Evolutionary conservation across 192 early-diverging fungal species (phyloP).

Genomic region (Coemansia sp.): DNA sequence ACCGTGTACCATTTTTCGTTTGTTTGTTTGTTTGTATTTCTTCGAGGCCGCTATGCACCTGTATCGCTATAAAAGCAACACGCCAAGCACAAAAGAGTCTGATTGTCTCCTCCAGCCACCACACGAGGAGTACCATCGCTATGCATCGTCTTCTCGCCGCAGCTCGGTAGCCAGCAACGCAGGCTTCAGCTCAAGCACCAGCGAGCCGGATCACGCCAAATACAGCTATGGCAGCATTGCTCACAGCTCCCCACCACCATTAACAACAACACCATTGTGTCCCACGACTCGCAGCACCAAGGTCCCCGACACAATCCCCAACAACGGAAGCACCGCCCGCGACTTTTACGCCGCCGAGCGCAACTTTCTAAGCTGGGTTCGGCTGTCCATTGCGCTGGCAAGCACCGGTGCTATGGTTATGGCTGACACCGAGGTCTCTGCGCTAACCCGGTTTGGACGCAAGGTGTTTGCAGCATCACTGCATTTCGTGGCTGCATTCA

Average conservation of each 20-base stretch:
- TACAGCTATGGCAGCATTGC: not conserved
- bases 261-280: conserved; percentile 13
- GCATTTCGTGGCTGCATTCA: conserved; percentile 20
- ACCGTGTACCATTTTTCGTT: not conserved
- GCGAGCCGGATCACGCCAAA: not conserved
- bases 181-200: conserved; percentile 2
- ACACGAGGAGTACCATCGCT: not conserved
- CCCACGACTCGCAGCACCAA: not conserved
- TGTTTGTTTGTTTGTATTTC: not conserved
- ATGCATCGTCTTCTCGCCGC: not conserved
- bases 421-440: not conserved
- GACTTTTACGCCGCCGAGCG: conserved; percentile 52
- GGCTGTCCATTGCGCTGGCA: conserved; percentile 34
- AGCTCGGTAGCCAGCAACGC: not conserved
- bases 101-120: conserved; percentile 2
- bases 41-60: not conserved
- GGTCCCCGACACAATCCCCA: conserved; percentile 15
- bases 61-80: not conserved
- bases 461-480: not conserved
- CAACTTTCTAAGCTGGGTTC: conserved; percentile 49
- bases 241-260: not conserved
- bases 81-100: not conserved
- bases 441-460: not conserved
- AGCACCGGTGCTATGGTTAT: conserved; percentile 34
- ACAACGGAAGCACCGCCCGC: conserved; percentile 38